Percentiles rank a stretch among this genome's conserved stretches.
phyloP scores from a whole-genome alignment of 257 asterid species.

The Salvia rosmarinus region DNA sequence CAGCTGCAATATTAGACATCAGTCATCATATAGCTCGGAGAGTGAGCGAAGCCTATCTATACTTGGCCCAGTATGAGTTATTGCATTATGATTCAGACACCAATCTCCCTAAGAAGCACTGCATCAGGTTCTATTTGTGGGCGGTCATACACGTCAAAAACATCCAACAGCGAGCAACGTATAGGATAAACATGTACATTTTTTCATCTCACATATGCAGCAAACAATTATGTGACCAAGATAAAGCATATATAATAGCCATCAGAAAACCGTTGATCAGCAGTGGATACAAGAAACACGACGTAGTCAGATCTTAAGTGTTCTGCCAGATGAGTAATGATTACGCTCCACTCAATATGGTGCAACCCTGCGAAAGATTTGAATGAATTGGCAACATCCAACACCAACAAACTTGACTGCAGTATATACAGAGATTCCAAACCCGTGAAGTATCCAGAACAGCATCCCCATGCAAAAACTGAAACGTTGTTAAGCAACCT shows the following conservation, averaged over 20 bases:
- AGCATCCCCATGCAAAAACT: slow-evolving; percentile 99
- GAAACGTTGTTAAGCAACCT: slow-evolving; percentile 32
- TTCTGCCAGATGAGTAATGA: slow-evolving; percentile 82
- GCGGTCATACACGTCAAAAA: slow-evolving; percentile 85
- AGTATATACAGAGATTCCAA: slow-evolving; percentile 38
- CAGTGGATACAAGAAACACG: slow-evolving; percentile 89
- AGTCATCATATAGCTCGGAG: slow-evolving; percentile 22
- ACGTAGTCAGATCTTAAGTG: slow-evolving; percentile 74
- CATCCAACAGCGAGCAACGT: slow-evolving; percentile 51
- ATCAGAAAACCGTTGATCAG: not conserved
- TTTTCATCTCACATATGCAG: slow-evolving; percentile 18
- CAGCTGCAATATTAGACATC: slow-evolving; percentile 55
- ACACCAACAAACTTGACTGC: slow-evolving; percentile 28
- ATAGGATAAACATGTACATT: slow-evolving; percentile 48
- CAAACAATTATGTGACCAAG: not conserved
- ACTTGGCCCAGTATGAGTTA: not conserved
- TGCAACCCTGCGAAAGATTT: slow-evolving; percentile 72
- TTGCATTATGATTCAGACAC: slow-evolving; percentile 30
- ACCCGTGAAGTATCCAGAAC: slow-evolving; percentile 88
- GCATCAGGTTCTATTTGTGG: slow-evolving; percentile 85
- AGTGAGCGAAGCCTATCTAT: not conserved
- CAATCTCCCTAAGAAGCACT: slow-evolving; percentile 77
- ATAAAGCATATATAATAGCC: slow-evolving; percentile 21
- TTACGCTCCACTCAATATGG: slow-evolving; percentile 95
- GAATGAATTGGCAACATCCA: slow-evolving; percentile 21